Percentiles rank a stretch among this genome's conserved stretches.
Evolutionary conservation across 140 eudicot species (phyloP).

Genomic region (Ambrosia hybrid): DNA sequence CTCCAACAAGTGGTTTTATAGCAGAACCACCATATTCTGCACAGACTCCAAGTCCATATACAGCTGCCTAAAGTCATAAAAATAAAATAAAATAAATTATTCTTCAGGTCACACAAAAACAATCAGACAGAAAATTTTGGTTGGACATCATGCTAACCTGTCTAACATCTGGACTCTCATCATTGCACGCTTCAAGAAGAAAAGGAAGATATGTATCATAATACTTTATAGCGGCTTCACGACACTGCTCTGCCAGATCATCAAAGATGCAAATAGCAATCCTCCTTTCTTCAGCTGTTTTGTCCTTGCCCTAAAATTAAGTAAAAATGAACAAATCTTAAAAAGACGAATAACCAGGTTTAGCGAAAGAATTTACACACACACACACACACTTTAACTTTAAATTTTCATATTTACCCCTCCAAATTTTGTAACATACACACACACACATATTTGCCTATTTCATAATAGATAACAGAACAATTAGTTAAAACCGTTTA

Average conservation of each 20-base stretch:
- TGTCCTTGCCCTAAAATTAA: conserved; percentile 80
- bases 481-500: too few relatives aligned
- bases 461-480: too few relatives aligned
- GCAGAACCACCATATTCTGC: conserved; percentile 92
- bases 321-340: neutral
- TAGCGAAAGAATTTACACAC: neutral
- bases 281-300: conserved; percentile 96
- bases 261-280: conserved; percentile 96
- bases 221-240: conserved; percentile 92
- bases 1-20: conserved; percentile 91
- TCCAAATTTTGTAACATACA: neutral
- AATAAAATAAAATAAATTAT: neutral
- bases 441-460: neutral
- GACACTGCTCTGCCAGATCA: conserved; percentile 99
- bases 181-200: conserved; percentile 95
- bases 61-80: conserved; percentile 71
- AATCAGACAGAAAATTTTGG: conserved; percentile 1
- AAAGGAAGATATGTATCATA: conserved; percentile 93
- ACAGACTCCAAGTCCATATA: conserved; percentile 97
- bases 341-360: neutral
- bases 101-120: conserved; percentile 22
- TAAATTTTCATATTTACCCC: neutral
- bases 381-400: too few relatives aligned
- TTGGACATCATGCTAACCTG: conserved; percentile 54
- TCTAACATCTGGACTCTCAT: conserved; percentile 85